Evolutionary conservation across 2,329 filamentous ascomycete genomes (phyloP), one percentile per base, ranked within the genome.

Genomic region (Cladosporium halotolerans): DNA sequence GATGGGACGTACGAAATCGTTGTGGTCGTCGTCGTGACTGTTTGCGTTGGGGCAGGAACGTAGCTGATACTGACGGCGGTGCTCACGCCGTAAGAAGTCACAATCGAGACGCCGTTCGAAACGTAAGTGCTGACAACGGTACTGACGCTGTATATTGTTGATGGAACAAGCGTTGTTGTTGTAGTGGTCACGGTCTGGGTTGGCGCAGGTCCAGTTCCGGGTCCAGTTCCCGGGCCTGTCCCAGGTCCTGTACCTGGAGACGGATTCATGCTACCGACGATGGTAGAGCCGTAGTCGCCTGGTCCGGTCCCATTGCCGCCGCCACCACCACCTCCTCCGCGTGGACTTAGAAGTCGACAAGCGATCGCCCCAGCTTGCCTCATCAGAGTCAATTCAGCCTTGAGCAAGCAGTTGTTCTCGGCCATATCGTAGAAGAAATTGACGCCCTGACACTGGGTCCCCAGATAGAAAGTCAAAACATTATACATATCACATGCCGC

Each of bases 401-500:
- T 62, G 43, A 66, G 47, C 43, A 59, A 45, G 52, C 66, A 68
- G 40, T 66, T 67, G 14, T 59, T 44, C 4, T 28, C 53, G 1
- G 32, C 48, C 18, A 47, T 45, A 9, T 40, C 46, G 31, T 45
- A 39, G 28, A 56, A 55, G 53, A 55, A 68, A 1, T 63, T 66
- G 23, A 68, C 55, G 16, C 61, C 64, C 4, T 56, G 43, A 47
- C 66, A 68, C 6, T 54, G 45, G n/a, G 51, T 62, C 19, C 57
- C 55, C 11, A 36, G 38, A 19, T 56, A 54, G 57, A 63, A 63
- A n/a, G 55, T 57, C 10, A 58, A 45, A 11, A 60, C 44, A 45
- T 68, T 68, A 56, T 62, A 66, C 56, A 61, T 61, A 52, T 67
- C 64, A 55, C 66, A 68, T n/a, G 63, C 57, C 19, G 60, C 53